phyloP scores from a whole-genome alignment of 495 filamentous ascomycete species.

The Amorphotheca resinae region DNA sequence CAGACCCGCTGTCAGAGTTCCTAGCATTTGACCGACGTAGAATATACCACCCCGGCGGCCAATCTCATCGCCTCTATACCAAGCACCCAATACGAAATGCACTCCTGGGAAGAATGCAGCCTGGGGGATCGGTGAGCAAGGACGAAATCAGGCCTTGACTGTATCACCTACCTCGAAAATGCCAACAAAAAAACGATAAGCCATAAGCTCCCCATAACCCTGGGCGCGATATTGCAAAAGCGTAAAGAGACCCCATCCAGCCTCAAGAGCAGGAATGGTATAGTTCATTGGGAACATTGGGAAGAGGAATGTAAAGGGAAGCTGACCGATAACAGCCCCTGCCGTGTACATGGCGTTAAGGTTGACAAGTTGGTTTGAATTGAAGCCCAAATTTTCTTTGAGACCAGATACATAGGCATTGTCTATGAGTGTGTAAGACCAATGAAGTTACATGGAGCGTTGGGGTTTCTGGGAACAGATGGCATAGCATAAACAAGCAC shows the following conservation, averaged over 20 bases:
- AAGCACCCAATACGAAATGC: constrained; percentile 37
- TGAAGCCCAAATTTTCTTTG: constrained; percentile 45
- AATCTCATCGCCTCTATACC: constrained; percentile 28
- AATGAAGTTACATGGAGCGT: too few species aligned
- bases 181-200: constrained; percentile 44
- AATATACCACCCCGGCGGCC: constrained; percentile 26
- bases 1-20: constrained; percentile 38
- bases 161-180: constrained; percentile 29
- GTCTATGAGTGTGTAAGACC: constrained; percentile 1
- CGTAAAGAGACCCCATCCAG: constrained; percentile 43
- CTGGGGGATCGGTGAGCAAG: too few species aligned
- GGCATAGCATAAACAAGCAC: too few species aligned
- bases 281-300: constrained; percentile 41
- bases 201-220: constrained; percentile 38
- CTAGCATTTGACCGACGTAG: constrained; percentile 11
- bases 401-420: constrained; percentile 41
- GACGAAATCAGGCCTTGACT: neutral
- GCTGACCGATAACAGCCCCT: constrained; percentile 51
- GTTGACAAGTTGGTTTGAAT: constrained; percentile 39
- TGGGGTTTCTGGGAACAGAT: neutral
- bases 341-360: constrained; percentile 47
- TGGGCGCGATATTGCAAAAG: constrained; percentile 36
- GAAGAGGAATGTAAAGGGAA: constrained; percentile 48
- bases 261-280: constrained; percentile 45
- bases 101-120: constrained; percentile 33